Evolutionary conservation across 1,139 yeast genomes (phyloP), one percentile per base, ranked within the genome.

Genomic region (Kluyveromyces sp.): DNA sequence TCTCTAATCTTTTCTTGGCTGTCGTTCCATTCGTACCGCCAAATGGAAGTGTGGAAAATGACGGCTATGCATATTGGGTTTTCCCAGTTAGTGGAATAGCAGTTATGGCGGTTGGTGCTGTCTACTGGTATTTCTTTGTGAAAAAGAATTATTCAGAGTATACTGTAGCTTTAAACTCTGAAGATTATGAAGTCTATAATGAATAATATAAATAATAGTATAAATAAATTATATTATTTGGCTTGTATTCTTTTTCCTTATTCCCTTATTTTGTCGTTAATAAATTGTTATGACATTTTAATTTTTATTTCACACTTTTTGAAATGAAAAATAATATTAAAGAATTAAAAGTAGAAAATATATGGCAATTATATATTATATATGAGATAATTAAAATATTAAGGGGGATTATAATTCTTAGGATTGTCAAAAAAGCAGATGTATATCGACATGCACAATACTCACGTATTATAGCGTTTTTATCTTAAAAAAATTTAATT

Each of bases 11-110:
- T 28, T 83, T 83, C 59, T 71, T 83, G 60, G 73, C 82, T 48
- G 76, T 74, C 48, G 88, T 90, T 39, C 92, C 92, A 44, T 83
- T 81, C 61, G 73, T 83, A 51, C 85, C 89, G 31, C 90, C 90
- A 40, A 61, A 69, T 39, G 69, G 59, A 36, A 81, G 79, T 34
- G 82, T 81, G 65, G 69, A 68, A 46, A 85, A 71, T 67, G 75
- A 45, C 55, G 61, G 47, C 68, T 82, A 58, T 90, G 88, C 35
- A 39, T 83, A 82, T 68, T 84, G 77, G 71, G 72, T 81, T 46
- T 89, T 83, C 63, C 79, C 85, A 52, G 89, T 82, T 41, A 85
- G 81, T 29, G 82, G 88, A 21, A 73, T 85, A 78, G 88, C 80
- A 50, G 70, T 84, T 41, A 80, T 83, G 55, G 82, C 71, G 6